Evolutionary conservation across 257 asterid genomes (phyloP).

Genomic region (Scutellaria baicalensis): DNA sequence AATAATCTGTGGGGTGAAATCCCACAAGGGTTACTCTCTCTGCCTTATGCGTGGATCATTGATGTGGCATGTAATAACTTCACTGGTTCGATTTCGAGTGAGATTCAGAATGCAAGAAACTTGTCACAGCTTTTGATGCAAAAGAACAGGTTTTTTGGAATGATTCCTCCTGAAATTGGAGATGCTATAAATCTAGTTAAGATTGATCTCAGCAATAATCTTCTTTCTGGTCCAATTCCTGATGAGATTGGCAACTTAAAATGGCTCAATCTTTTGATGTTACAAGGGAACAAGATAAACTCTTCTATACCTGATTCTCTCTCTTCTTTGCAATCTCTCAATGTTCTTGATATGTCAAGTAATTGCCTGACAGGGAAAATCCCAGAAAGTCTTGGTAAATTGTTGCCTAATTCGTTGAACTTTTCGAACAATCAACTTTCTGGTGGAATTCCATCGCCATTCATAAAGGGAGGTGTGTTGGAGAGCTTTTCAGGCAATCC

Average conservation of each 20-base stretch:
- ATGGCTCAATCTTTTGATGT: slow-evolving; percentile 51
- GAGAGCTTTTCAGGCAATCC: slow-evolving; percentile 76
- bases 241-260: slow-evolving; percentile 51
- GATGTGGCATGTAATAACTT: slow-evolving; percentile 56
- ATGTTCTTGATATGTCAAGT: slow-evolving; percentile 71
- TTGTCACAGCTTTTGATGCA: slow-evolving; percentile 80
- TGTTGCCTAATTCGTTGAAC: slow-evolving; percentile 73
- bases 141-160: slow-evolving; percentile 66
- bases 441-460: slow-evolving; percentile 65
- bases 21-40: slow-evolving; percentile 61
- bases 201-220: slow-evolving; percentile 68
- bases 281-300: slow-evolving; percentile 56
- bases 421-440: slow-evolving; percentile 71
- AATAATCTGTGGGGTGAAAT: slow-evolving; percentile 57
- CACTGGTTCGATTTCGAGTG: slow-evolving; percentile 44
- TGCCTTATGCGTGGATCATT: slow-evolving; percentile 65
- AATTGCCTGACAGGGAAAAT: slow-evolving; percentile 52
- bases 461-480: slow-evolving; percentile 54
- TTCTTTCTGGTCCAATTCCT: slow-evolving; percentile 69
- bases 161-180: slow-evolving; percentile 63
- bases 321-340: slow-evolving; percentile 47
- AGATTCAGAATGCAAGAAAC: slow-evolving; percentile 48
- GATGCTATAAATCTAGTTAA: slow-evolving; percentile 55
- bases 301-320: slow-evolving; percentile 73
- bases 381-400: slow-evolving; percentile 42